Base-by-base conservation (phyloP, 2,329 filamentous ascomycete genomes). In the Aspergillus unguis region DNA sequence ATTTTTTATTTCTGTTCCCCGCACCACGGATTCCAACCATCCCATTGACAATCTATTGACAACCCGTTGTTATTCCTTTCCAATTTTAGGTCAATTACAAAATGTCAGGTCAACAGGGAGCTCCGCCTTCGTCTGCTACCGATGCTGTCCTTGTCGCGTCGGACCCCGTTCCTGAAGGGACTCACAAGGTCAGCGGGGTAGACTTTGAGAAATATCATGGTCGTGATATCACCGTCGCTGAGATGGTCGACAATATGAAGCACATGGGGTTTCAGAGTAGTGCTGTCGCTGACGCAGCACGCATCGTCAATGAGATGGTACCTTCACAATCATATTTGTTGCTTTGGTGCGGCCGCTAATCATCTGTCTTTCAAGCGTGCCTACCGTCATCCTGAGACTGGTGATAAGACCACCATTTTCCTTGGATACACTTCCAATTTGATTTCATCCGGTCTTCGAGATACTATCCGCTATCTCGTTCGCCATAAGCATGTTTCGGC, bases 351-450 rank as follows among this genome's bases (percentile, higher is more conserved):
- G 1, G 11, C 37, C 10, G 17, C 52, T 55, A 27, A 54, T 43
- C 26, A 2, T 29, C 57, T 26, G 17, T 41, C 31, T 47, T 66
- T 41, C 44, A 55, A 86, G 90, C 83, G 90, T 67, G 81, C 82
- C 52, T 97, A 90, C 86, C 80, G 80, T 56, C 88, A 96, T 68
- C 84, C 89, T 1, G 88, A 92, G 65, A 88, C 88, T 1, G 84
- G 83, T 10, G 84, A 87, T 27, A 83, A 83, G 64, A 94, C 94
- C 17, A 97, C 94, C 55, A 92, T 99, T 63, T 97, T 99, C 73
- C 83, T 99, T 6, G 94, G 94, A 52, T 99, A 96, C 76, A 99
- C 94, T 7, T 96, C 90, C 46, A 99, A 99, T 70, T 81, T 99
- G 63, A 96, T 99, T 65, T 97, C 94, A 0, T 99, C 92, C 3